Conservation (phyloP, 2,329 filamentous ascomycete genomes). For the Claviceps maximensis region DNA sequence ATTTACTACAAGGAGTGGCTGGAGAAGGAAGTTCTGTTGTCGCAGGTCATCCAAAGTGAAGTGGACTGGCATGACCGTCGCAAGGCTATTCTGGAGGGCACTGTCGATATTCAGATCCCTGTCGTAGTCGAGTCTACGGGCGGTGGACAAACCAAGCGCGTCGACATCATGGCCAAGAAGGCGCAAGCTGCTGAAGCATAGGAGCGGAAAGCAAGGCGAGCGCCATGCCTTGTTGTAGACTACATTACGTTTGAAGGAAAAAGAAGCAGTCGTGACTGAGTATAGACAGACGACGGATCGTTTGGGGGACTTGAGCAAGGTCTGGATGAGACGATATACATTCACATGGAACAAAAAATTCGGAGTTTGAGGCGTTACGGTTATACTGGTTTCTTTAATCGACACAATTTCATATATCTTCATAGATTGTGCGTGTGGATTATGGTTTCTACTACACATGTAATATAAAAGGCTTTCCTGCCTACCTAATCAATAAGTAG, state of each 20-base stretch:
- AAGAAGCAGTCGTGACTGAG: background rate
- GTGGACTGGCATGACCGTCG: conserved; percentile 50
- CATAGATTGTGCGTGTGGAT: background rate
- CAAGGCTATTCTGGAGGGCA: conserved; percentile 37
- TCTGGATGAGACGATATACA: too few relatives aligned
- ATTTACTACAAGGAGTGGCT: conserved; percentile 60
- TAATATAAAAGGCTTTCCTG: too few relatives aligned
- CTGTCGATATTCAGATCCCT: conserved; percentile 30
- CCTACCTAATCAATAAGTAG: too few relatives aligned
- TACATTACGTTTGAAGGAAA: background rate
- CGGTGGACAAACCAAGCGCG: conserved; percentile 13
- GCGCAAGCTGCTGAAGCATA: conserved; percentile 4
- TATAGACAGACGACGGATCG: background rate
- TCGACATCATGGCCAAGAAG: conserved; percentile 4
- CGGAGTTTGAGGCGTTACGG: background rate
- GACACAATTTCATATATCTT: background rate
- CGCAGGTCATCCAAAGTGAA: conserved; percentile 56
- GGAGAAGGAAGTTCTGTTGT: conserved; percentile 66
- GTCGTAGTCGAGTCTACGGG: conserved; percentile 18
- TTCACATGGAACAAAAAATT: background rate
- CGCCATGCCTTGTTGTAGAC: background rate
- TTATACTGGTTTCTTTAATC: background rate
- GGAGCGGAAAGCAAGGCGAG: background rate
- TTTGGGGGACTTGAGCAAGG: background rate
- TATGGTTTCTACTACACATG: background rate